Evolutionary conservation across 2,329 filamentous ascomycete species (phyloP), one percentile per base, ranked within the genome.

Genomic region (Ramularia endophylla): DNA sequence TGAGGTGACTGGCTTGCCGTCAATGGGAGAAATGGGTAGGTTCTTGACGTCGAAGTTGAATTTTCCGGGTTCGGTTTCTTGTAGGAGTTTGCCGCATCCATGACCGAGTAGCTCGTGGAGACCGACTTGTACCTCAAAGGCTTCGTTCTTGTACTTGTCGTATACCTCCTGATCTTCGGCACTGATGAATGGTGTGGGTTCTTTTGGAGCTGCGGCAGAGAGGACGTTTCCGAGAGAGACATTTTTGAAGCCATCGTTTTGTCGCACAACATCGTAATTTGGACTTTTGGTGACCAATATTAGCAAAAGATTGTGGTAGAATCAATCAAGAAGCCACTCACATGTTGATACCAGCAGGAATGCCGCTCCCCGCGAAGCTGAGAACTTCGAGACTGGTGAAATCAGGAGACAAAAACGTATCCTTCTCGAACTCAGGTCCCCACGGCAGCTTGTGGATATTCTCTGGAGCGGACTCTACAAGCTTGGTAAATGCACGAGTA

Each of bases 51-150:
- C 86, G 59, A 97, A 97, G 70, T 97, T 97, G 72, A 78, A 95
- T 31, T 77, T 72, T 8, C 87, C 88, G 1, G 83, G 75, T 2
- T 81, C 74, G 0, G 86, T 95, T 64, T 97, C 90, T 65, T 95
- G 88, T 0, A 97, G 75, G 8, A 97, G 75, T 67, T 95, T 97
- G 34, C 90, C 90, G 44, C 89, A 95, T 20, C 90, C 90, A 54
- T 95, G 89, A 11, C 89, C 86, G 2, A 82, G 59, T 69, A 95
- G 78, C 62, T 95, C 89, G 65, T 97, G 90, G 15, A 97, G 81
- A 17, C 89, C 90, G 36, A 98, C 90, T 66, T 97, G 89, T 2
- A 95, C 87, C 65, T 97, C 90, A 56, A 97, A 97, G 0, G 90
- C 83, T 5, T 78, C 76, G 56, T 95, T 89, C 8, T 87, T 85